Base-by-base conservation (phyloP, 306 rosid species). In the Vigna hirtella region DNA sequence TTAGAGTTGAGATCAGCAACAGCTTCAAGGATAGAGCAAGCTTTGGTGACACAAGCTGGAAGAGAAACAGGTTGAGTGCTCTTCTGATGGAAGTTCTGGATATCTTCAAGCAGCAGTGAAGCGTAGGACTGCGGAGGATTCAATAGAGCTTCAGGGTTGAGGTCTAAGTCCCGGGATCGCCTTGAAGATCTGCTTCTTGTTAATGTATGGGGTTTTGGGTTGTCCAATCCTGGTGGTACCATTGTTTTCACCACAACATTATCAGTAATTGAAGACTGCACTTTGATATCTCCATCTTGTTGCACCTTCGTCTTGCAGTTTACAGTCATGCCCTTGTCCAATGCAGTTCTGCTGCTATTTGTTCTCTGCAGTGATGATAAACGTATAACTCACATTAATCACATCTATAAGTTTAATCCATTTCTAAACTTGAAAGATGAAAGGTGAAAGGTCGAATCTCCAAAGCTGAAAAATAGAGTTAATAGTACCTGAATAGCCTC, bases 41-140 rank as follows among this genome's bases (percentile, higher is more conserved):
- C 98, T 81, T 93, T 92, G 76, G 91, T 83, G 64, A 95, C 93
- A 81, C 98, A 92, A 55, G 87, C 85, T 3, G 98, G 98, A 59
- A 95, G 91, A 16, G 97, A 70, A 43, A 90, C 88, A 12, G 84
- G 81, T 74, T 83, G 67, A 26, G 90, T 74, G 86, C 18, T 90
- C 88, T 90, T 93, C 70, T 92, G 98, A 85, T 95, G 98, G 86
- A 95, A 92, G 69, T 91, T 92, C 28, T 95, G 92, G 75, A 95
- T 95, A 85, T 95, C 98, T 83, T 90, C 87, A 30, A 95, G 95
- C 76, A 95, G 82, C 22, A 92, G 69, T 17, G 89, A 77, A 47
- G 98, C 88, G 85, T 95, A 95, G 18, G 96, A 91, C 30, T 89
- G 92, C 28, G 86, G 81, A 26, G 93, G 83, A 71, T 72, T 78